Evolutionary conservation across 2,329 filamentous ascomycete genomes (phyloP).

Genomic region (Botrytis hyacinthi): DNA sequence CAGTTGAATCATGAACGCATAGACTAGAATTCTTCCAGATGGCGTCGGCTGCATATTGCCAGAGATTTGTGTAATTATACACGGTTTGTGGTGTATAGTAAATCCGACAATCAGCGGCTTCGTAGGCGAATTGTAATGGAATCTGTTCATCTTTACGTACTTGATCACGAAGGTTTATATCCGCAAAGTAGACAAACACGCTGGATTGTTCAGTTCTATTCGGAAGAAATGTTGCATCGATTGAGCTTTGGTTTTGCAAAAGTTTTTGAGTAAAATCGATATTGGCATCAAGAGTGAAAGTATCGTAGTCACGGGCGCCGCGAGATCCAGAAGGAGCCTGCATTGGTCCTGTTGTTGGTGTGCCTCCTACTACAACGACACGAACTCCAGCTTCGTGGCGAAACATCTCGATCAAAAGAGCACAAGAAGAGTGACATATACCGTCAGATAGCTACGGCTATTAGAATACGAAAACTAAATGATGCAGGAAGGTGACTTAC

Average conservation of each 20-base stretch:
- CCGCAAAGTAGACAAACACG: slow-evolving; percentile 35
- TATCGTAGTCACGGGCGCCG: slow-evolving; percentile 43
- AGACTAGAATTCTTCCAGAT: slow-evolving; percentile 42
- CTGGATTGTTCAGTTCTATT: slow-evolving; percentile 27
- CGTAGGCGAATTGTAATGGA: slow-evolving; percentile 59
- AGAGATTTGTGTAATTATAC: slow-evolving; percentile 48
- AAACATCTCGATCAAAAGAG: slow-evolving; percentile 55
- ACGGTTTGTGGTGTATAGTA: slow-evolving; percentile 56
- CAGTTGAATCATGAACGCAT: slow-evolving; percentile 35
- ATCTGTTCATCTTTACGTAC: slow-evolving; percentile 35
- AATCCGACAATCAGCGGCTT: slow-evolving; percentile 58
- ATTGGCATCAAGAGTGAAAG: slow-evolving; percentile 31
- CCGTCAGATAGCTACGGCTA: slow-evolving; percentile 53
- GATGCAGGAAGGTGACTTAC: slow-evolving; percentile 22
- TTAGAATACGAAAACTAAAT: slow-evolving; percentile 24
- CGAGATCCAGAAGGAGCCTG: slow-evolving; percentile 53
- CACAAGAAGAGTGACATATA: slow-evolving; percentile 58
- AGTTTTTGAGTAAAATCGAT: slow-evolving; percentile 32
- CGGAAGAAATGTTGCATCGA: slow-evolving; percentile 28
- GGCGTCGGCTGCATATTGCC: slow-evolving; percentile 45
- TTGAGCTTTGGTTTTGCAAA: slow-evolving; percentile 22
- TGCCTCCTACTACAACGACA: slow-evolving; percentile 52
- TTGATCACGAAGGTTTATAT: slow-evolving; percentile 46
- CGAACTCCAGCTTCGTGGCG: slow-evolving; percentile 53
- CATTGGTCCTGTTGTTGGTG: slow-evolving; percentile 47